Evolutionary conservation across 2,329 filamentous ascomycete genomes (phyloP), one percentile per base, ranked within the genome.

Genomic region (Pseudocercospora fijiensis): DNA sequence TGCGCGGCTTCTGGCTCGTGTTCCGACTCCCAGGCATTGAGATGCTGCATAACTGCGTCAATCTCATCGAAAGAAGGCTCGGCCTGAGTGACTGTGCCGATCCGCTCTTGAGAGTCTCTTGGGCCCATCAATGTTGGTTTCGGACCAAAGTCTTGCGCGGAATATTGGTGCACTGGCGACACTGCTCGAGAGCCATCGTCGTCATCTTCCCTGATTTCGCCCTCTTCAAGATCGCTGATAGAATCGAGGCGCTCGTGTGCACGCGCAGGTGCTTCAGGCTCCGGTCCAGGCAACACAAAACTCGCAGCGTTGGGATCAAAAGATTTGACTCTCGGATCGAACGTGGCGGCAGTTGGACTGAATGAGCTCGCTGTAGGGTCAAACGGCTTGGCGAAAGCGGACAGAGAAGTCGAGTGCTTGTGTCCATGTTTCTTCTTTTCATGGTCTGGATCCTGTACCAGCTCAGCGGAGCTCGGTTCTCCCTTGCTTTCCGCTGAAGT

Each of bases 1-100:
- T 75, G 75, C 72, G 76, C 78, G 49, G 76, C 73, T 52, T 68
- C 63, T n/a, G 83, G 80, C 13, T 81, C 75, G 7, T 79, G 79
- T 72, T 87, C 88, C 73, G 89, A 87, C 1, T 92, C 87, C 55
- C 83, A 86, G 63, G 88, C 85, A 71, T 92, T 89, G 71, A 97
- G 84, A 65, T 95, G 89, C 68, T 89, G 86, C 92, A 98, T 96
- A 58, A 97, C 88, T 51, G 90, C 91, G 79, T 97, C 93, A 72
- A 97, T 93, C 74, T 97, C 92, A 69, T 94, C 89, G 70, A 91
- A 91, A 0, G 88, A 82, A 33, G 81, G 78, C 57, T 81, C 75
- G 3, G 66, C 58, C 5, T 67, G 65, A n/a, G 67, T 63, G 8
- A 66, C 68, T 8, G 57, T 62, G 33, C 64, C 66, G 24, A 72